Evolutionary conservation across 768 basidiomycete species (phyloP), one percentile per base, ranked within the genome.

Genomic region (Cantharellus anzutake): DNA sequence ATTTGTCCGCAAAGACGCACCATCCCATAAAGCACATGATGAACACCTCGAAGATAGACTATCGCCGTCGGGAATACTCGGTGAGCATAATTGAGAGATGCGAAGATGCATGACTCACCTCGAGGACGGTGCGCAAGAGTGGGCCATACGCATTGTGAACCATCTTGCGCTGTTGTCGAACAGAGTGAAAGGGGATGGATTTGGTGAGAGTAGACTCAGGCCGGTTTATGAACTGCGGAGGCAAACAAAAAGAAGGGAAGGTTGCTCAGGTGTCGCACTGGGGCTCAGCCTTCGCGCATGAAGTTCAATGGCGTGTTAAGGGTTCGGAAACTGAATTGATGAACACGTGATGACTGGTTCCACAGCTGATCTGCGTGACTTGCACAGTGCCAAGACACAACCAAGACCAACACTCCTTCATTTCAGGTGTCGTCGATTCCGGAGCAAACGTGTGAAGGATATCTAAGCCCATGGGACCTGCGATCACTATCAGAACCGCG

Each of bases 1-100:
- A 11, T 11, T 7, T 7, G 52, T 14, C 35, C 7, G 35, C 35
- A 52, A 34, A 4, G 37, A 58, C 64, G 37, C 48, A 63, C 61
- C 61, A 90, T 1, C 91, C 91, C 0, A 86, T 83, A 2, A 87
- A 67, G 72, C 89, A 93, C 60, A 92, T 73, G 50, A 94, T 64
- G 67, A 92, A 86, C 51, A 96, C 92, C 71, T 94, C 82, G 39
- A 87, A 73, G 62, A 94, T 91, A 4, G 89, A 89, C 89, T 93
- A 59, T 20, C n/a, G 57, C 16, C 38, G 57, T 16, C 41, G 57
- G 60, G 35, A 37, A 55, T 55, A 11, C 14, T 11, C 38, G 7
- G 35, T 55, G 35, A 55, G 38, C 35, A 37, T 7, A 7, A 7
- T 37, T 11, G 35, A 37, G 11, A 11, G 14, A 11, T 11, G 52